These are phyloP conservation scores for Thozetella sp. DNA, from an alignment of 495 filamentous ascomycete species.

Conservation along the genomic window DNA sequence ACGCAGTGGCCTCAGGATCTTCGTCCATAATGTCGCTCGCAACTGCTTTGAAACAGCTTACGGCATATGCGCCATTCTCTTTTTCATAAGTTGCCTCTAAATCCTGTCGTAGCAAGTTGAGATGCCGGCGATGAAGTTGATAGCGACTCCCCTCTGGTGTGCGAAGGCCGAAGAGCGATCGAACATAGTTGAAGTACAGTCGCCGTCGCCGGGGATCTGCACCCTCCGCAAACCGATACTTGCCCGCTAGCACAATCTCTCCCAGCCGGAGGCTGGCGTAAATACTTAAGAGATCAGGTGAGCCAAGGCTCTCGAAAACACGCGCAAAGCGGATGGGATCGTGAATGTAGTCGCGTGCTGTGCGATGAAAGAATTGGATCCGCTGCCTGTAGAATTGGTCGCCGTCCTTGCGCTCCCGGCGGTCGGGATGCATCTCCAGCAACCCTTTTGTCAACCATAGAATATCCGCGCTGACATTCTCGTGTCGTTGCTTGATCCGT, in stretches of 20 bases:
- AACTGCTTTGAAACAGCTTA: not conserved
- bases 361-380: not conserved
- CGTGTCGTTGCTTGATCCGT: not conserved
- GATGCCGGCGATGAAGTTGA: not conserved
- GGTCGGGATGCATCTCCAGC: not conserved
- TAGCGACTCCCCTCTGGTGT: not conserved
- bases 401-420: not conserved
- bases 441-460: not conserved
- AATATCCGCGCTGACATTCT: not conserved
- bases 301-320: not conserved
- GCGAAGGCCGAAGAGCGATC: not conserved
- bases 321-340: not conserved
- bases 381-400: not conserved
- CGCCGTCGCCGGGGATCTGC: not conserved
- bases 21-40: not conserved
- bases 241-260: not conserved
- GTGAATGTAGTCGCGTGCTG: not conserved
- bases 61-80: not conserved
- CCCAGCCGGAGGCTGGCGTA: not conserved
- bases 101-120: not conserved
- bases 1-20: not conserved
- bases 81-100: not conserved
- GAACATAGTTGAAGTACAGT: slow-evolving; percentile 1
- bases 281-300: not conserved
- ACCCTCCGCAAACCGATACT: not conserved